These are phyloP conservation scores for Lactuca saligna DNA, from an alignment of 129 eudicot species.

Conservation along the genomic window DNA sequence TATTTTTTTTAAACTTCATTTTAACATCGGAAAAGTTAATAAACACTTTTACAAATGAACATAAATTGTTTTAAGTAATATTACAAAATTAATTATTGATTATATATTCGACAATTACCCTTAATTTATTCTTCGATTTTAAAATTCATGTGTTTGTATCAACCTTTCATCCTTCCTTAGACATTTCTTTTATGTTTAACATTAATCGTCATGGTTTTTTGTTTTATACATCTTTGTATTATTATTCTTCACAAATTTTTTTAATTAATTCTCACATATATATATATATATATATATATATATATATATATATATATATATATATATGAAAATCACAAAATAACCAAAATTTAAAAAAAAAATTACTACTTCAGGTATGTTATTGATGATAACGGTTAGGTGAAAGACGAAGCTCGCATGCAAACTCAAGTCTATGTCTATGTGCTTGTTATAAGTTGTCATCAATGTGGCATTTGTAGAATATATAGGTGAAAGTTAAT, in stretches of 20 bases:
- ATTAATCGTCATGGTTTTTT: too few relatives aligned
- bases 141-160: neutral
- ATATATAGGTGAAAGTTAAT: too few relatives aligned
- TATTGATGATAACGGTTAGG: neutral
- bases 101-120: neutral
- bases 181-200: neutral
- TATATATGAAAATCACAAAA: too few relatives aligned
- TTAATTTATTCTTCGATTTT: too few relatives aligned
- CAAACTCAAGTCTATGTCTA: neutral
- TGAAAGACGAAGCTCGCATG: neutral
- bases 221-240: neutral
- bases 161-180: neutral
- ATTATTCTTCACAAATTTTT: neutral
- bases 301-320: too few relatives aligned
- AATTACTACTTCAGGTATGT: neutral
- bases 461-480: conserved; percentile 7
- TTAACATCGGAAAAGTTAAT: too few relatives aligned
- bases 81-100: too few relatives aligned
- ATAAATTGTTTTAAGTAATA: too few relatives aligned
- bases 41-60: too few relatives aligned
- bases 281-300: too few relatives aligned
- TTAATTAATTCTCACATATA: too few relatives aligned
- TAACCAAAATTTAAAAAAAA: neutral
- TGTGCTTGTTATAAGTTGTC: neutral
- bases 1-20: too few relatives aligned